Evolutionary conservation across 805 yeast genomes (phyloP).

Genomic region (Novakomyces olei): DNA sequence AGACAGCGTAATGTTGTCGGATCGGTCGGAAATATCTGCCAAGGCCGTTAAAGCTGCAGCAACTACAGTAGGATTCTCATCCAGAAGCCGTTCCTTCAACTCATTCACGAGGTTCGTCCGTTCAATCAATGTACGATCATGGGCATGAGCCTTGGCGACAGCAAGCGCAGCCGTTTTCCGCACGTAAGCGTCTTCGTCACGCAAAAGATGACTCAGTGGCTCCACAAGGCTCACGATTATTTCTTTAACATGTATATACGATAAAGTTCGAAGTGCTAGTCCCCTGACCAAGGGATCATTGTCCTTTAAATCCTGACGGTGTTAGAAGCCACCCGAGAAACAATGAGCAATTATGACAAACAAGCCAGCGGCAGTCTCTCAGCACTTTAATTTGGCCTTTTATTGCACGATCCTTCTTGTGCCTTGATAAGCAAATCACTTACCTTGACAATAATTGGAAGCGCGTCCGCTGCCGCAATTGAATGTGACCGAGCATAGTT

Average conservation of each 20-base stretch:
- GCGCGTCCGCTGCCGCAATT: conserved; percentile 29
- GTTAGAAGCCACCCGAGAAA: not conserved
- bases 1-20: conserved; percentile 27
- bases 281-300: conserved; percentile 30
- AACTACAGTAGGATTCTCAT: conserved; percentile 29
- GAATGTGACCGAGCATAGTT: conserved; percentile 41
- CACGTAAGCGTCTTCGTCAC: conserved; percentile 34
- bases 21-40: conserved; percentile 36
- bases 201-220: conserved; percentile 18
- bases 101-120: conserved; percentile 23
- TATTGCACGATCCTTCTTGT: no score
- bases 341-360: no score
- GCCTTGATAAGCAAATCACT: not conserved
- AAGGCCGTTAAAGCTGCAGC: conserved; percentile 53
- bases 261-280: conserved; percentile 40
- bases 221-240: conserved; percentile 27
- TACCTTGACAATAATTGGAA: conserved; percentile 25
- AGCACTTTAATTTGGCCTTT: no score
- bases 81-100: conserved; percentile 33
- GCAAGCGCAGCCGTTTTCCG: conserved; percentile 49
- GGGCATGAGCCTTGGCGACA: conserved; percentile 43
- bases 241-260: conserved; percentile 34
- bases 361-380: no score
- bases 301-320: conserved; percentile 26
- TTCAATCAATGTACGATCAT: conserved; percentile 26